phyloP scores from a whole-genome alignment of 352 stramenopile species.

The Phytopythium montanum region DNA sequence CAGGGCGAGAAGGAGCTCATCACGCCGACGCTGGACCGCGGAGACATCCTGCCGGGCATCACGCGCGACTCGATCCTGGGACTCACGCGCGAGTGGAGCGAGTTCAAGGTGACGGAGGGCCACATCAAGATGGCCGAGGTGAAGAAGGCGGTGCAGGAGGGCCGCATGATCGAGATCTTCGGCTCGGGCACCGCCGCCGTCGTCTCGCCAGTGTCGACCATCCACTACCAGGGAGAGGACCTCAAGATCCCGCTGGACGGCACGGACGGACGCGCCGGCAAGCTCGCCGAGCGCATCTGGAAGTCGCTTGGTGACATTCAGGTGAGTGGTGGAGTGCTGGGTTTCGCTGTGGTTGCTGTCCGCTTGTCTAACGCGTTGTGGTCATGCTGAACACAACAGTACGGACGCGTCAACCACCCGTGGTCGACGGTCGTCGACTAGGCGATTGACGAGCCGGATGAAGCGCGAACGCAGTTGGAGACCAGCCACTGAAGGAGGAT shows the following conservation, averaged over 20 bases:
- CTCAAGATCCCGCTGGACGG: slow-evolving; percentile 89
- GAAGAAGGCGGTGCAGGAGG: slow-evolving; percentile 87
- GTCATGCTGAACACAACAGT: slow-evolving; percentile 41
- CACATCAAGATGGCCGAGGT: slow-evolving; percentile 95
- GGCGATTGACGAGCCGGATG: neutral
- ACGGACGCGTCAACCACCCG: slow-evolving; percentile 46
- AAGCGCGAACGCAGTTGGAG: neutral
- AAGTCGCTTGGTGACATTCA: slow-evolving; percentile 91
- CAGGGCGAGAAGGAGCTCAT: slow-evolving; percentile 92
- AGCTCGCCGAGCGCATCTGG: slow-evolving; percentile 87
- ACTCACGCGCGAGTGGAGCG: slow-evolving; percentile 87
- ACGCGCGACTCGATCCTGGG: slow-evolving; percentile 95
- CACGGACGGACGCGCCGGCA: slow-evolving; percentile 76
- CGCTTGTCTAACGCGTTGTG: neutral
- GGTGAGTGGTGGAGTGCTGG: slow-evolving; percentile 7
- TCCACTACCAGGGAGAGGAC: slow-evolving; percentile 93
- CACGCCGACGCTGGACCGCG: slow-evolving; percentile 91
- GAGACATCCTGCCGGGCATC: slow-evolving; percentile 97
- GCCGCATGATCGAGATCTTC: slow-evolving; percentile 93
- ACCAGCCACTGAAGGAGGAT: too few species aligned
- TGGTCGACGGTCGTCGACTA: slow-evolving; percentile 54
- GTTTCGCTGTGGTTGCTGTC: neutral
- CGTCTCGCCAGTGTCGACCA: slow-evolving; percentile 91
- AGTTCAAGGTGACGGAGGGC: slow-evolving; percentile 94
- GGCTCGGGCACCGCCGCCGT: slow-evolving; percentile 95